A percentile compares a stretch with the other conserved stretches of the same genome.
Evolutionary conservation across 495 filamentous ascomycete species (phyloP).

Genomic region (Barbatosphaeria neglecta): DNA sequence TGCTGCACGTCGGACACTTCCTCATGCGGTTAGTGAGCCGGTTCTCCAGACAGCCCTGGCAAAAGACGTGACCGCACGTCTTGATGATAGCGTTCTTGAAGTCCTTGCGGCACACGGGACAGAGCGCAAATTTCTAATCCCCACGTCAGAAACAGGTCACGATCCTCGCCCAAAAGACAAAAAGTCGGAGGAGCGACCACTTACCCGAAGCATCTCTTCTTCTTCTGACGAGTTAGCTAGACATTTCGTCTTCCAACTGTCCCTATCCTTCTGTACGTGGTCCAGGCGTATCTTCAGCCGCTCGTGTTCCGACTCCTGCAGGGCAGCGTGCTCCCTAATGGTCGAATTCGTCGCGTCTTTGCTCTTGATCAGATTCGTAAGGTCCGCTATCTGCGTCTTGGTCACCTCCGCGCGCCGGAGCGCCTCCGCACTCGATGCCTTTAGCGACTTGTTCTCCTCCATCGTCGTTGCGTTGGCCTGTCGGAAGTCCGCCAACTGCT

Average conservation of each 20-base stretch:
- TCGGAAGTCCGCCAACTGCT: constrained; percentile 72
- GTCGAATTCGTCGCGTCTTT: constrained; percentile 58
- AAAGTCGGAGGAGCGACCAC: constrained; percentile 16
- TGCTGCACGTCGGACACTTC: constrained; percentile 89
- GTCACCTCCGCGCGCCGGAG: constrained; percentile 55
- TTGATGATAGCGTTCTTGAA: constrained; percentile 91
- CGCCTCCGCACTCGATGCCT: constrained; percentile 58
- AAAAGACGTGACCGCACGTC: constrained; percentile 95
- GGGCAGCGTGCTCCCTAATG: constrained; percentile 49
- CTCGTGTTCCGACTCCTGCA: constrained; percentile 58
- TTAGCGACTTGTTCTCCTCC: constrained; percentile 55
- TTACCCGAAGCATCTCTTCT: constrained; percentile 72
- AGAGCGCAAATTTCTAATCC: constrained; percentile 68
- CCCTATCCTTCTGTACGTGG: constrained; percentile 62
- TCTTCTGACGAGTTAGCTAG: constrained; percentile 69
- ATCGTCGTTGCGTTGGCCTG: constrained; percentile 57
- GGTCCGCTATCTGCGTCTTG: constrained; percentile 64
- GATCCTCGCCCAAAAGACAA: constrained; percentile 19
- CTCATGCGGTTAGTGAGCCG: constrained; percentile 76
- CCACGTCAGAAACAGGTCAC: neutral
- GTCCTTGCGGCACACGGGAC: constrained; percentile 75
- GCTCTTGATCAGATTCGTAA: constrained; percentile 55
- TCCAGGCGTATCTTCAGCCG: constrained; percentile 59
- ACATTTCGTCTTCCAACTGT: constrained; percentile 71
- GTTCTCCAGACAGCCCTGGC: constrained; percentile 77